These are phyloP conservation scores for Nothopassalora personata DNA, from an alignment of 2,329 filamentous ascomycete genomes.

Conservation along the genomic window DNA sequence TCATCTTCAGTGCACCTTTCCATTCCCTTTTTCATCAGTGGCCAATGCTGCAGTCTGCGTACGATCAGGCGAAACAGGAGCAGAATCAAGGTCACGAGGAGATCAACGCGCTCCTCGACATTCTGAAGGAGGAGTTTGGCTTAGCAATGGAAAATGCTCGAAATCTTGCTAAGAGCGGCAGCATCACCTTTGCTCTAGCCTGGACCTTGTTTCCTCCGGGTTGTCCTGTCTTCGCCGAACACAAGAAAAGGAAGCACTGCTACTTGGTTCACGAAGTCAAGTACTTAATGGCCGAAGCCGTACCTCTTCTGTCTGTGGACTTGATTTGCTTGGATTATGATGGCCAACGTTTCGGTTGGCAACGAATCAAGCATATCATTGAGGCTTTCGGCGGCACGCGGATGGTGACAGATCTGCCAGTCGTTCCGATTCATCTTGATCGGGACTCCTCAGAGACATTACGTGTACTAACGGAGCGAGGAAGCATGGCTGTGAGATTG, in stretches of 20 bases:
- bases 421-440: conserved; percentile 10
- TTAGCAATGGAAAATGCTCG: conserved; percentile 4
- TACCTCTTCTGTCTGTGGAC: conserved; percentile 7
- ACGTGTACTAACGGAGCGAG: conserved; percentile 4
- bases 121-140: conserved; percentile 8
- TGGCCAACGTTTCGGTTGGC: conserved; percentile 14
- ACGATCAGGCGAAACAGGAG: conserved; percentile 3
- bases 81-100: conserved; percentile 7
- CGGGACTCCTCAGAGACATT: neutral
- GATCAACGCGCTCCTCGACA: conserved; percentile 7
- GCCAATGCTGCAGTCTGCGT: conserved; percentile 6
- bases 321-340: conserved; percentile 11
- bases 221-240: conserved; percentile 6
- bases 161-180: conserved; percentile 13
- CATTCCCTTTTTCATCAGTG: conserved; percentile 15
- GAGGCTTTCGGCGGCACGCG: conserved; percentile 8
- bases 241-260: conserved; percentile 10
- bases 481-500: conserved; percentile 1
- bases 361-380: conserved; percentile 4
- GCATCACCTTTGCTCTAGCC: conserved; percentile 14
- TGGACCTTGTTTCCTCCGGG: conserved; percentile 19
- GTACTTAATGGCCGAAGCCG: conserved; percentile 9
- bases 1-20: conserved; percentile 13
- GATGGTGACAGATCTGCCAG: conserved; percentile 6
- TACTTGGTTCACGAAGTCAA: conserved; percentile 12